These are phyloP conservation scores for Periconia macrospinosa DNA, from an alignment of 2,329 filamentous ascomycete species.

Conservation along the genomic window DNA sequence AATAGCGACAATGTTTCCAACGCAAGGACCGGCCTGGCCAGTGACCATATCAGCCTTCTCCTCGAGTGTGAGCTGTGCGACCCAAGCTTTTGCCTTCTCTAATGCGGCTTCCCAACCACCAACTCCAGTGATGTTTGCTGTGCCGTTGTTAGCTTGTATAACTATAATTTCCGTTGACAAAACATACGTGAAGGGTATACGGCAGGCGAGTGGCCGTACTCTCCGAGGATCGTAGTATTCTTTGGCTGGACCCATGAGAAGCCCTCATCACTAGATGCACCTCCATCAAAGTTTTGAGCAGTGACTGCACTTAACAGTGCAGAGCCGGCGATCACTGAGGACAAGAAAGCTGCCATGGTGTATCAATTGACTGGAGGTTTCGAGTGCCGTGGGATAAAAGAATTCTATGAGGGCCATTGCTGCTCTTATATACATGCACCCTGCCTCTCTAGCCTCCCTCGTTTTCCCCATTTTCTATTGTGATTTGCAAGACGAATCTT, in stretches of 20 bases:
- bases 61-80: slow-evolving; percentile 33
- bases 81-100: slow-evolving; percentile 34
- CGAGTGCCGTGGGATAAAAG: neutral
- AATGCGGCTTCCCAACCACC: slow-evolving; percentile 38
- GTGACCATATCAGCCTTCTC: slow-evolving; percentile 42
- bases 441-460: neutral
- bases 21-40: slow-evolving; percentile 31
- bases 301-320: slow-evolving; percentile 23
- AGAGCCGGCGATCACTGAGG: slow-evolving; percentile 24
- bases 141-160: neutral
- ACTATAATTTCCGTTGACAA: slow-evolving; percentile 2
- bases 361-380: neutral
- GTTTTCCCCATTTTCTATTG: neutral
- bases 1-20: slow-evolving; percentile 42
- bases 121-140: slow-evolving; percentile 30
- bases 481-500: neutral
- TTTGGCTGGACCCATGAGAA: slow-evolving; percentile 33
- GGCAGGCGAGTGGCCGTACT: slow-evolving; percentile 30
- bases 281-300: slow-evolving; percentile 26
- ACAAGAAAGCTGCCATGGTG: slow-evolving; percentile 31
- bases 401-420: neutral
- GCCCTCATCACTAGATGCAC: slow-evolving; percentile 20
- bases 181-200: slow-evolving; percentile 31
- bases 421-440: neutral
- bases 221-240: slow-evolving; percentile 32